Evolutionary conservation across 441 rosid species (phyloP).

Genomic region (Cnidoscolus chayamansa): DNA sequence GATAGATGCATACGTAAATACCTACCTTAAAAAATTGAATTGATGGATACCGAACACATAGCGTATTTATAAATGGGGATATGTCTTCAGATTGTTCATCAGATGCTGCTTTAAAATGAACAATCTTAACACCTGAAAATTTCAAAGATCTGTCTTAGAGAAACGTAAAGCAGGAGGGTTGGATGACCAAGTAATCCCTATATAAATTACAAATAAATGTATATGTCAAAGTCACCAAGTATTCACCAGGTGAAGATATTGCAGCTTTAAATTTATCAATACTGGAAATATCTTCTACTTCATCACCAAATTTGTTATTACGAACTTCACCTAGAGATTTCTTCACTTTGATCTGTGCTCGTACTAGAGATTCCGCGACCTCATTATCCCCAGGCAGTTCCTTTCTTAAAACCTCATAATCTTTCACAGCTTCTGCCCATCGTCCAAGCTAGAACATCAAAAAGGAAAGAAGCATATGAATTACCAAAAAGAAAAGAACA

Average conservation of each 20-base stretch:
- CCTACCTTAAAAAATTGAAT: conserved; percentile 17
- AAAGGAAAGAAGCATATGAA: conserved; percentile 2
- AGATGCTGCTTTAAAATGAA: conserved; percentile 54
- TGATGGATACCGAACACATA: conserved; percentile 17
- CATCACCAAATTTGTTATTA: conserved; percentile 70
- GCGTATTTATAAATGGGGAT: conserved; percentile 35
- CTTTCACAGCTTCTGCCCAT: conserved; percentile 76
- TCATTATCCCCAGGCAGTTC: conserved; percentile 65
- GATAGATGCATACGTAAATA: too few relatives aligned
- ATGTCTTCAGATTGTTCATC: conserved; percentile 57
- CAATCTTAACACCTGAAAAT: conserved; percentile 55
- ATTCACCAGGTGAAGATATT: conserved; percentile 59
- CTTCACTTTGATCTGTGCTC: conserved; percentile 62
- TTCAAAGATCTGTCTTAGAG: background rate
- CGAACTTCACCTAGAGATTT: conserved; percentile 65
- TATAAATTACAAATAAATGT: background rate
- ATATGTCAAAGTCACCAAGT: background rate
- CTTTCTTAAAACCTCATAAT: conserved; percentile 62
- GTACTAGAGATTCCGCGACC: conserved; percentile 61
- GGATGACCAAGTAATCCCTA: background rate
- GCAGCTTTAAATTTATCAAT: conserved; percentile 62
- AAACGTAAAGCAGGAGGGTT: conserved; percentile 1
- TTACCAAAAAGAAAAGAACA: background rate
- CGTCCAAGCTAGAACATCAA: conserved; percentile 40
- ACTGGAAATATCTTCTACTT: conserved; percentile 52